Evolutionary conservation across 805 yeast species (phyloP), one percentile per base, ranked within the genome.

Genomic region (Kluyveromyces starmeri): DNA sequence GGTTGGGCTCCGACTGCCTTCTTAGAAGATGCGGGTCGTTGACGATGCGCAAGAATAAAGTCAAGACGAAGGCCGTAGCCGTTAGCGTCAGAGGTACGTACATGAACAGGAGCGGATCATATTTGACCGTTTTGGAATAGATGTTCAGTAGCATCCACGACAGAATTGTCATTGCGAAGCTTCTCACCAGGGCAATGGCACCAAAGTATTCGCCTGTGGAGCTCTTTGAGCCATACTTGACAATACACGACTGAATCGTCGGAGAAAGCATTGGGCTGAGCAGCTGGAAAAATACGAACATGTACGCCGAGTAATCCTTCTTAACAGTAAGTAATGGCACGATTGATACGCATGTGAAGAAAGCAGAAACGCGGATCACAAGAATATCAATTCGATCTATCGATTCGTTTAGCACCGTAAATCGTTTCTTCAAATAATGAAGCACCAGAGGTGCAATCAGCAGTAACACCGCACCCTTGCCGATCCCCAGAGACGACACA

Each of bases 191-290:
- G 0, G 84, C 73, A 28, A 80, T 53, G 1, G 79, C 84, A 7
- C 89, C 86, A 58, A 79, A 80, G 12, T 78, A 63, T 52, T 79
- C 85, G 12, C 94, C 94, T 4, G 73, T 65, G 41, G 68, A 68
- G 10, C 68, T 64, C 26, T 73, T 73, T 1, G 74, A 72, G 40
- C 67, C 71, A 51, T 76, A 75, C 51, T 82, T 82, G 35, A 76
- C 65, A 8, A 79, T 56, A 1, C 81, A 44, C 0, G 80, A 65
- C 46, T 73, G 78, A 8, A 78, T 42, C 0, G 78, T 65, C 1
- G 92, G 89, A 1, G 72, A 59, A 1, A 67, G 61, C 4, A 75
- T 36, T 0, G 76, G 60, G 1, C 76, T 72, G 26, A 77, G 47
- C 1, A 78, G 56, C 3, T 67, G 56, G 9, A 75, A 48, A 1